phyloP scores from a whole-genome alignment of 2,329 filamentous ascomycete species.

The Exutisphaerella laricina region DNA sequence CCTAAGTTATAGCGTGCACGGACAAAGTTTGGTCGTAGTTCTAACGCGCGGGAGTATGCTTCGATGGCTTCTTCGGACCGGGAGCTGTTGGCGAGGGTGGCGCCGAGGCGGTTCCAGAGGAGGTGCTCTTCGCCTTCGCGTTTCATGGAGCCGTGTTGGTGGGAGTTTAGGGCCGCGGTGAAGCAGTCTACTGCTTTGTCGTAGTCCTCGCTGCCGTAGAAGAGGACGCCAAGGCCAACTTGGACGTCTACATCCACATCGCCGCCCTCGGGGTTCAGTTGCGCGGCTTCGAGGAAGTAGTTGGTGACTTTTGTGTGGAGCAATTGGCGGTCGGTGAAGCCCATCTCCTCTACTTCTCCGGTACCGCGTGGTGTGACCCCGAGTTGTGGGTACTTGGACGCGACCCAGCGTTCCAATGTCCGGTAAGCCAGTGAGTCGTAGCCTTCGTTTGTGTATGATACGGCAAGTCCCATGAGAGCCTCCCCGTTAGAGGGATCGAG shows the following conservation, averaged over 20 bases:
- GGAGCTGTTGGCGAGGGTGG: conserved; percentile 90
- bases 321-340: conserved; percentile 86
- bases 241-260: conserved; percentile 99
- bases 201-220: conserved; percentile 97
- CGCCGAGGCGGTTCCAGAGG: conserved; percentile 94
- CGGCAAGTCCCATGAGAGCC: conserved; percentile 89
- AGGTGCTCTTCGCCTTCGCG: conserved; percentile 82
- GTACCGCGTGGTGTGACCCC: conserved; percentile 65
- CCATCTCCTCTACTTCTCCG: conserved; percentile 61
- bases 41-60: conserved; percentile 88
- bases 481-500: conserved; percentile 80
- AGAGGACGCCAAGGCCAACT: conserved; percentile 90
- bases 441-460: conserved; percentile 97
- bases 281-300: conserved; percentile 86
- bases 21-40: conserved; percentile 90
- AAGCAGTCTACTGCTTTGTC: conserved; percentile 99
- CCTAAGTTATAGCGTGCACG: conserved; percentile 95
- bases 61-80: conserved; percentile 93
- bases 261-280: conserved; percentile 83
- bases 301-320: conserved; percentile 87
- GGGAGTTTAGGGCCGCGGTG: conserved; percentile 78
- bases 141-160: conserved; percentile 78
- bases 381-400: conserved; percentile 86
- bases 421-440: conserved; percentile 97
- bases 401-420: conserved; percentile 92